phyloP scores from a whole-genome alignment of 78 protist species.

The Dictyostelium citrinum region DNA sequence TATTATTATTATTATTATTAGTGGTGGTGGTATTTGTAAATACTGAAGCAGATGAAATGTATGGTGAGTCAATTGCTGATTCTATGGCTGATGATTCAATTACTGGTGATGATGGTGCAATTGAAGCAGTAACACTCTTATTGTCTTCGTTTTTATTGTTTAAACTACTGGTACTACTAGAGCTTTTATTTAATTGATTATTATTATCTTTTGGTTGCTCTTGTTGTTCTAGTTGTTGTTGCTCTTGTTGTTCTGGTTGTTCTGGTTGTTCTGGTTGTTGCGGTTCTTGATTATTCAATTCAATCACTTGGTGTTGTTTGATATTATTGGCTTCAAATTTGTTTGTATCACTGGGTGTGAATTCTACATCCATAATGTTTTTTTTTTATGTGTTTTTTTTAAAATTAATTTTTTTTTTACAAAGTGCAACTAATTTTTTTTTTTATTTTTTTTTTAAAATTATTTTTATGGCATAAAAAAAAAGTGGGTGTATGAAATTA shows the following conservation, averaged over 20 bases:
- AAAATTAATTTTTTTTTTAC: neutral
- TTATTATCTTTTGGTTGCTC: neutral
- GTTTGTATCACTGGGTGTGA: neutral
- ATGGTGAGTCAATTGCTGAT: neutral
- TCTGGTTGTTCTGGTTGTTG: neutral
- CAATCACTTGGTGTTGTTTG: neutral
- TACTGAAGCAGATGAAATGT: neutral
- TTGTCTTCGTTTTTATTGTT: neutral
- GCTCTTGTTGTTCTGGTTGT: neutral
- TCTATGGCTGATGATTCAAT: neutral
- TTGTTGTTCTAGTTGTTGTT: neutral
- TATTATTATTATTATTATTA: no score
- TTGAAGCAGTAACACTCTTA: neutral
- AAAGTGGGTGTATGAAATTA: neutral
- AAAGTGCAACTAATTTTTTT: neutral
- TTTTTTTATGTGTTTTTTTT: neutral
- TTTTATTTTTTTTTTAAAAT: no score
- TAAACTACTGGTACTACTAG: neutral
- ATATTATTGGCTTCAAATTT: neutral
- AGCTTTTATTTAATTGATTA: neutral
- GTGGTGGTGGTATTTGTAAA: neutral
- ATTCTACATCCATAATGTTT: slow-evolving; percentile 20
- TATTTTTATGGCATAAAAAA: neutral
- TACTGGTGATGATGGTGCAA: neutral
- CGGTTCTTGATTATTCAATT: neutral